A percentile compares a stretch with the other conserved stretches of the same genome.
Conservation (phyloP, 2,329 filamentous ascomycete genomes). For the Fusarium longipes region DNA sequence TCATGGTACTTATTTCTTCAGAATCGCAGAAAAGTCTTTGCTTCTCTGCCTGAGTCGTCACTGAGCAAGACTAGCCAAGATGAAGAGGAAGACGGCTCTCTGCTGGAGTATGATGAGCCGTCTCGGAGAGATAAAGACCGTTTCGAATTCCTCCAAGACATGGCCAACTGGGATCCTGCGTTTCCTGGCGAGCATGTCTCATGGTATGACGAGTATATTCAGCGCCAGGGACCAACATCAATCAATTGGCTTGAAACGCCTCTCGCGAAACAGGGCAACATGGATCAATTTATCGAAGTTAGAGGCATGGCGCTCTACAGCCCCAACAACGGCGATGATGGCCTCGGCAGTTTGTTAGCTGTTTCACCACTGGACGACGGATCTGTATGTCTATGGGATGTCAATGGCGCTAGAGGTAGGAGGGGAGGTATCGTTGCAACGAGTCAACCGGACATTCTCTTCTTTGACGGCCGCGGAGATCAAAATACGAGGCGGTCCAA, state of each 20-base stretch:
- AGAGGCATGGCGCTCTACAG: constrained; percentile 78
- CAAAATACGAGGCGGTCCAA: constrained; percentile 64
- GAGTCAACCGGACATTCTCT: constrained; percentile 75
- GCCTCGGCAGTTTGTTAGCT: constrained; percentile 62
- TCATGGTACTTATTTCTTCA: constrained; percentile 71
- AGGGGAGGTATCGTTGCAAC: constrained; percentile 73
- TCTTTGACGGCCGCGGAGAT: constrained; percentile 61
- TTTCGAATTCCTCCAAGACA: constrained; percentile 59
- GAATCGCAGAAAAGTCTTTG: constrained; percentile 50
- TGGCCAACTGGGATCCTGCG: constrained; percentile 86
- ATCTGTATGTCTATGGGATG: constrained; percentile 87
- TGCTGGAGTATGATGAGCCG: constrained; percentile 44
- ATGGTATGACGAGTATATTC: constrained; percentile 92
- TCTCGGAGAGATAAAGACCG: constrained; percentile 24
- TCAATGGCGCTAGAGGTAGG: constrained; percentile 65
- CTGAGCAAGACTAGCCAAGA: constrained; percentile 15
- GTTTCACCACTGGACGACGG: constrained; percentile 87
- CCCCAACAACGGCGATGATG: constrained; percentile 62
- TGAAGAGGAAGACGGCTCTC: constrained; percentile 10
- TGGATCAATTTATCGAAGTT: constrained; percentile 69
- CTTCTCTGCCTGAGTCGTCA: constrained; percentile 40
- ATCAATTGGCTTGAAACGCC: constrained; percentile 82
- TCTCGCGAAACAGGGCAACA: constrained; percentile 54
- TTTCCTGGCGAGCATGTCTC: constrained; percentile 77
- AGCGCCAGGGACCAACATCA: constrained; percentile 78